Conservation (phyloP, 768 basidiomycete species). For the Tulasnella sp. region DNA sequence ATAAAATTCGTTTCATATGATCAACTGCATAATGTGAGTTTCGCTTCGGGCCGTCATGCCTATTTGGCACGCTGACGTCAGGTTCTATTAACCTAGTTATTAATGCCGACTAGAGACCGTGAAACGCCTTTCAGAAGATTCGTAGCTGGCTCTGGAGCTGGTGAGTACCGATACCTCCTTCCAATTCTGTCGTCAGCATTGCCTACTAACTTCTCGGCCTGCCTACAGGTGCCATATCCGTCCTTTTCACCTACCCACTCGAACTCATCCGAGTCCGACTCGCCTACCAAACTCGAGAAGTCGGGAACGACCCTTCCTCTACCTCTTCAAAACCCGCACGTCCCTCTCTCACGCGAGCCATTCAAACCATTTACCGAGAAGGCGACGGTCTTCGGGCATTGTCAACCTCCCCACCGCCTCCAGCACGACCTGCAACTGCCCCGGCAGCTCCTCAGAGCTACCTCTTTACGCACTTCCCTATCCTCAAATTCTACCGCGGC, state of each 20-base stretch:
- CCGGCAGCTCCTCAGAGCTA: slow-evolving; percentile 37
- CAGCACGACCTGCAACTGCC: slow-evolving; percentile 33
- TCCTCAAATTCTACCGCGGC: slow-evolving; percentile 95
- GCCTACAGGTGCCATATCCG: slow-evolving; percentile 70
- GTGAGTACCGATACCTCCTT: slow-evolving; percentile 43
- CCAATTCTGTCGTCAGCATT: slow-evolving; percentile 17
- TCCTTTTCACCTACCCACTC: slow-evolving; percentile 90
- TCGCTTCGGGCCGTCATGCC: neutral
- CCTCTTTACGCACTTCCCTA: slow-evolving; percentile 59
- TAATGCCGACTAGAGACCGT: slow-evolving; percentile 78
- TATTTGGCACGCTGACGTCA: neutral
- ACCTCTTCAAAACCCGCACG: slow-evolving; percentile 43
- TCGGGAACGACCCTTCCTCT: slow-evolving; percentile 45
- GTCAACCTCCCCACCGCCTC: slow-evolving; percentile 33
- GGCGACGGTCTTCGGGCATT: slow-evolving; percentile 39
- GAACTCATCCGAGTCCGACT: slow-evolving; percentile 94
- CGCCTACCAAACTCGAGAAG: slow-evolving; percentile 71
- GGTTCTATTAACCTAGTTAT: slow-evolving; percentile 46
- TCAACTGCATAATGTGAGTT: slow-evolving; percentile 65
- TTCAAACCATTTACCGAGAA: slow-evolving; percentile 64
- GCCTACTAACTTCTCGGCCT: slow-evolving; percentile 6
- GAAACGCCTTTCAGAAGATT: slow-evolving; percentile 82
- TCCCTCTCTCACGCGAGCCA: slow-evolving; percentile 48
- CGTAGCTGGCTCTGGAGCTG: slow-evolving; percentile 80
- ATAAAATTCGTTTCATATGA: slow-evolving; percentile 98